Evolutionary conservation across 1,284 basidiomycete species (phyloP).

Genomic region (Papiliotrema nemorosa): DNA sequence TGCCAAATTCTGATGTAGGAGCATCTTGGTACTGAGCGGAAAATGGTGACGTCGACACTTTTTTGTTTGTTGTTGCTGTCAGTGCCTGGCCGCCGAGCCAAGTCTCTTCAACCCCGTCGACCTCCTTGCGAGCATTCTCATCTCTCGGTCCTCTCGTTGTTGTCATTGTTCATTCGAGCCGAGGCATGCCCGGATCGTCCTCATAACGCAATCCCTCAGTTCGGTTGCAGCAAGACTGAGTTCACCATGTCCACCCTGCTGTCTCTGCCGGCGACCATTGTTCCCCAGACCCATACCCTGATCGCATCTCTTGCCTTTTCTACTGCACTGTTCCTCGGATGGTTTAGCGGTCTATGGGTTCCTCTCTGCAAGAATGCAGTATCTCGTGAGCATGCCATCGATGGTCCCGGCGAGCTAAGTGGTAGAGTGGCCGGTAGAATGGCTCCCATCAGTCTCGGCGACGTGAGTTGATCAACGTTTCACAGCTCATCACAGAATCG

Average conservation of each 20-base stretch:
- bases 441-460: conserved; percentile 89
- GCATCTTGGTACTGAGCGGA: too few relatives aligned
- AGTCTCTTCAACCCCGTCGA: too few relatives aligned
- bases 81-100: too few relatives aligned
- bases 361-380: conserved; percentile 86
- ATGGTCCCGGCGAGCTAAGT: not conserved
- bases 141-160: too few relatives aligned
- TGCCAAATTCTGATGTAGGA: too few relatives aligned
- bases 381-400: conserved; percentile 18
- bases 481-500: conserved; percentile 57
- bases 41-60: too few relatives aligned
- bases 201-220: too few relatives aligned
- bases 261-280: conserved; percentile 33
- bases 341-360: conserved; percentile 66
- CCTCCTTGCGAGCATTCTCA: too few relatives aligned
- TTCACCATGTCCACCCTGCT: conserved; percentile 36
- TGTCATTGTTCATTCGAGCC: too few relatives aligned
- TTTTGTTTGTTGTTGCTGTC: too few relatives aligned
- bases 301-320: conserved; percentile 69
- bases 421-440: conserved; percentile 78
- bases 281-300: conserved; percentile 60
- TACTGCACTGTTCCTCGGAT: conserved; percentile 65
- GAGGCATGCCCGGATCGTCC: too few relatives aligned
- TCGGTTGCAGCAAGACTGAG: too few relatives aligned
- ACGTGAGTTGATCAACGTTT: conserved; percentile 58